Conservation (phyloP, 805 yeast species). For the Candida orba region DNA sequence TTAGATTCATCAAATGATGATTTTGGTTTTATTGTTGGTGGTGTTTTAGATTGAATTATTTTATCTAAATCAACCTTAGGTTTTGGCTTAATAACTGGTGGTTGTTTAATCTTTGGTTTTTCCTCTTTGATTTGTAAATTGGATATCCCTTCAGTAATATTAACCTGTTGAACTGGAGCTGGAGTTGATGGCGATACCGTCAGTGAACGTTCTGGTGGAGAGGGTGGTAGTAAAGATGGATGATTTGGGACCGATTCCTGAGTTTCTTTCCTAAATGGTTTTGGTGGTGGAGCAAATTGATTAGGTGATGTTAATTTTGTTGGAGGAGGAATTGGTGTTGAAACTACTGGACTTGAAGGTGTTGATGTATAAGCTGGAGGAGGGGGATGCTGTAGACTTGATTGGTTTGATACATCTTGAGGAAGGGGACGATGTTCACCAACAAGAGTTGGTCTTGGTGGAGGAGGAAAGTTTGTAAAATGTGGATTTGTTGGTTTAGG, state of each 20-base stretch:
- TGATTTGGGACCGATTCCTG: background rate
- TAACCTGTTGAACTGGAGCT: no score
- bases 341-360: no score
- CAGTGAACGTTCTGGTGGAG: background rate
- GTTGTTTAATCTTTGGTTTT: background rate
- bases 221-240: no score
- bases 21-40: background rate
- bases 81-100: background rate
- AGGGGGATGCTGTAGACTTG: background rate
- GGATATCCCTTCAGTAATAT: background rate
- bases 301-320: background rate
- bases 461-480: slow-evolving; percentile 7
- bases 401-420: background rate
- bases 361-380: slow-evolving; percentile 3
- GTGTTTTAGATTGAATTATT: background rate
- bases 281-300: slow-evolving; percentile 19
- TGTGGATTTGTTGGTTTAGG: background rate
- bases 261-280: slow-evolving; percentile 12
- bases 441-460: slow-evolving; percentile 6
- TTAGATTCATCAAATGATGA: background rate
- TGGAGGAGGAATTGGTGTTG: background rate
- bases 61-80: background rate
- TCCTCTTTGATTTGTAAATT: background rate
- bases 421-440: background rate
- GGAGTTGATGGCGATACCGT: no score